A percentile compares a stretch with the other conserved stretches of the same genome.
phyloP scores from a whole-genome alignment of 2,329 filamentous ascomycete species.

The Neopestalotiopsis clavispora region DNA sequence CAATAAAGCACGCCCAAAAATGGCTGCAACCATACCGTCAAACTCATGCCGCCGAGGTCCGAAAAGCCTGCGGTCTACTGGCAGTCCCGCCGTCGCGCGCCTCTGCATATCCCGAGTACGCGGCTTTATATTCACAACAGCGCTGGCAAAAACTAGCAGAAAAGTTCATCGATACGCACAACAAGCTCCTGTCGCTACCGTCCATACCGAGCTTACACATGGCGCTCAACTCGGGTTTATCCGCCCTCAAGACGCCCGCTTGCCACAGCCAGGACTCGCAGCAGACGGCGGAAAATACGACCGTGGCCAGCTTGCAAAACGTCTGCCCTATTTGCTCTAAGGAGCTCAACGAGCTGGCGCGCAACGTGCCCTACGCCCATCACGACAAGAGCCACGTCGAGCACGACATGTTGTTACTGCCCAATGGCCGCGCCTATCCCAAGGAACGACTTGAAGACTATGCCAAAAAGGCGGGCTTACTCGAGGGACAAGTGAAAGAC shows the following conservation, averaged over 20 bases:
- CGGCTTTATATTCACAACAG: constrained; percentile 70
- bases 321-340: constrained; percentile 96
- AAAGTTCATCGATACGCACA: constrained; percentile 85
- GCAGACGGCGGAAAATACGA: constrained; percentile 34
- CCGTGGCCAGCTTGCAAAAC: constrained; percentile 58
- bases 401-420: constrained; percentile 82
- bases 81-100: constrained; percentile 69
- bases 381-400: constrained; percentile 95
- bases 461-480: constrained; percentile 78
- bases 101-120: constrained; percentile 39
- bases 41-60: constrained; percentile 70
- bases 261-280: constrained; percentile 68
- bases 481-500: constrained; percentile 73
- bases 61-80: constrained; percentile 78
- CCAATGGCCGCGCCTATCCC: constrained; percentile 87
- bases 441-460: constrained; percentile 74
- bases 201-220: constrained; percentile 85
- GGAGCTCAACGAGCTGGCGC: constrained; percentile 89
- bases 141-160: constrained; percentile 80
- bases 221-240: constrained; percentile 87
- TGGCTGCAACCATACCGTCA: constrained; percentile 75
- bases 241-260: constrained; percentile 91
- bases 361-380: constrained; percentile 89
- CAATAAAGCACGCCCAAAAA: constrained; percentile 81
- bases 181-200: constrained; percentile 82